These are phyloP conservation scores for Cyathus striatus DNA, from an alignment of 768 basidiomycete species.

Conservation along the genomic window DNA sequence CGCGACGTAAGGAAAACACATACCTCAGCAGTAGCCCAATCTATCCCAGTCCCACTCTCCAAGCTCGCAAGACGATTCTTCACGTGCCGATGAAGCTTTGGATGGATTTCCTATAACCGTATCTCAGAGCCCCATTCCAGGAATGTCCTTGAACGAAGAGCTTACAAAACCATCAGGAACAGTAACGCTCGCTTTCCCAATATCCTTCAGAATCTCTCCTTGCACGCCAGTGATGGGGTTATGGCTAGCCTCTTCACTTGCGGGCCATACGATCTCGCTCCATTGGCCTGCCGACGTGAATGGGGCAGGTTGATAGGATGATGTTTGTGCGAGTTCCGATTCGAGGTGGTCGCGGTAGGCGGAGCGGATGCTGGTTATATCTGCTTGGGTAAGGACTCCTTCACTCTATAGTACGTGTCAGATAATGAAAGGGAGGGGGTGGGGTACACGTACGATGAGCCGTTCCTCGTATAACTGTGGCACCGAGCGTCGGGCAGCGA, in stretches of 20 bases:
- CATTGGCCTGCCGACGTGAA: slow-evolving; percentile 68
- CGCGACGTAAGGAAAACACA: slow-evolving; percentile 4
- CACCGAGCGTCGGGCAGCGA: slow-evolving; percentile 70
- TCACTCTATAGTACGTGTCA: slow-evolving; percentile 30
- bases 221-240: slow-evolving; percentile 68
- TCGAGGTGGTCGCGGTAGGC: slow-evolving; percentile 64
- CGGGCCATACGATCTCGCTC: slow-evolving; percentile 63
- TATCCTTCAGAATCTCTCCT: slow-evolving; percentile 39
- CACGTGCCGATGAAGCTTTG: slow-evolving; percentile 74
- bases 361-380: slow-evolving; percentile 45
- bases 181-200: slow-evolving; percentile 67
- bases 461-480: slow-evolving; percentile 80
- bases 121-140: neutral
- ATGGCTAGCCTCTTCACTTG: slow-evolving; percentile 41
- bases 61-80: slow-evolving; percentile 70
- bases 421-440: neutral
- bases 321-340: slow-evolving; percentile 44
- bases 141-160: slow-evolving; percentile 8
- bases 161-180: slow-evolving; percentile 61
- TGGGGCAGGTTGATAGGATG: slow-evolving; percentile 41
- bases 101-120: slow-evolving; percentile 61
- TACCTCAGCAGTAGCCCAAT: slow-evolving; percentile 90
- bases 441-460: slow-evolving; percentile 56
- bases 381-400: slow-evolving; percentile 44
- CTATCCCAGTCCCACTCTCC: slow-evolving; percentile 65